phyloP scores from a whole-genome alignment of 768 basidiomycete genomes.

The Trametes punicea region DNA sequence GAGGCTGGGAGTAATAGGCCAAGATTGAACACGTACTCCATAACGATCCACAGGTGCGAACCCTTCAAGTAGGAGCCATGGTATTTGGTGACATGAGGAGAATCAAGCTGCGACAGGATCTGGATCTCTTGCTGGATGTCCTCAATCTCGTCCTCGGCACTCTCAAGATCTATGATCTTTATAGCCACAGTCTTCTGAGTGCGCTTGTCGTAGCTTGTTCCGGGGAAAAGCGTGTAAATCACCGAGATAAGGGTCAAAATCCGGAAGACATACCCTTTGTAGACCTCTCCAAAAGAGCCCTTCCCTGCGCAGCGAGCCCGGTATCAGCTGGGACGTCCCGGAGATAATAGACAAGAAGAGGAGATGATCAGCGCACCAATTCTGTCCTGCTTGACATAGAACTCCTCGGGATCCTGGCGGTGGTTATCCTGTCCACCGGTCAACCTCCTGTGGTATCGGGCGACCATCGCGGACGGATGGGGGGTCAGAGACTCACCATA shows the following conservation, averaged over 20 bases:
- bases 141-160: conserved; percentile 99
- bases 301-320: conserved; percentile 57
- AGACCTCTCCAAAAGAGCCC: conserved; percentile 99
- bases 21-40: conserved; percentile 86
- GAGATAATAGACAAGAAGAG: conserved; percentile 9
- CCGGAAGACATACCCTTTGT: conserved; percentile 72
- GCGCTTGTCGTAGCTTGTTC: conserved; percentile 82
- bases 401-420: conserved; percentile 90
- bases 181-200: conserved; percentile 98
- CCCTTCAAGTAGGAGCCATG: conserved; percentile 96
- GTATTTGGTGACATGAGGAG: conserved; percentile 95
- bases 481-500: conserved; percentile 26
- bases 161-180: conserved; percentile 99
- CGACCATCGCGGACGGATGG: conserved; percentile 3
- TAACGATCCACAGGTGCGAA: conserved; percentile 97
- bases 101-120: conserved; percentile 94
- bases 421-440: conserved; percentile 49
- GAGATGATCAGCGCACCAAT: conserved; percentile 61
- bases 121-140: conserved; percentile 99
- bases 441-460: conserved; percentile 9
- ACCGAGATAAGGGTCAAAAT: conserved; percentile 13
- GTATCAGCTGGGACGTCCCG: conserved; percentile 1
- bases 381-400: conserved; percentile 95
- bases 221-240: not conserved
- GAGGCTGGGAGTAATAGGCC: not conserved